Evolutionary conservation across 208 protist species (phyloP).

Genomic region (Porcisia deanei): DNA sequence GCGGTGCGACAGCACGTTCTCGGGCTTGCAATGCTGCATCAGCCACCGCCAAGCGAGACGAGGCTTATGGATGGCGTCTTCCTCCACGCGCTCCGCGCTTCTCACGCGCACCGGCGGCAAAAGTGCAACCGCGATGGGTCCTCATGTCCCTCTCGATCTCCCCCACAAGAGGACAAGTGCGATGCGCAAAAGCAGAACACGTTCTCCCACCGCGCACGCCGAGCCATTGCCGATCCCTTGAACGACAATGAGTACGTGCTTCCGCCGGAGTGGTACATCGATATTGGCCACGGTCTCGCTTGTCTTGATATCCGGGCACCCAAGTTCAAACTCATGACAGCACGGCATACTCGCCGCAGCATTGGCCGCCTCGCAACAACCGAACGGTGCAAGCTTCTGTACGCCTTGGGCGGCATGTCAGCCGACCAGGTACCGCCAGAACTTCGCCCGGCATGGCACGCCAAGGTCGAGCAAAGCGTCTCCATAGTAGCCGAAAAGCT

Average conservation of each 20-base stretch:
- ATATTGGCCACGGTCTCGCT: slow-evolving; percentile 71
- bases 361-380: slow-evolving; percentile 51
- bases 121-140: neutral
- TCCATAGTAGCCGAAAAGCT: slow-evolving; percentile 57
- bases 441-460: slow-evolving; percentile 54
- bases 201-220: slow-evolving; percentile 6
- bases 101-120: slow-evolving; percentile 5
- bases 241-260: slow-evolving; percentile 46
- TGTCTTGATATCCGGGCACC: slow-evolving; percentile 68
- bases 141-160: neutral
- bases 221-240: slow-evolving; percentile 24
- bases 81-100: slow-evolving; percentile 71
- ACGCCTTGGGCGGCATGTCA: slow-evolving; percentile 59
- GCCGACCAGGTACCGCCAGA: slow-evolving; percentile 41
- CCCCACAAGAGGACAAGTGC: neutral
- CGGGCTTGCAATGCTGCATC: slow-evolving; percentile 85
- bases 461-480: slow-evolving; percentile 60
- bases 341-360: slow-evolving; percentile 56
- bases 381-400: slow-evolving; percentile 81
- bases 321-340: slow-evolving; percentile 84
- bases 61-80: slow-evolving; percentile 79
- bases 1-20: slow-evolving; percentile 61
- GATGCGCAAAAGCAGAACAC: neutral
- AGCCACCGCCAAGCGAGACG: slow-evolving; percentile 54
- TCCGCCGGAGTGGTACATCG: slow-evolving; percentile 74